Percentiles rank a stretch among this genome's conserved stretches.
phyloP scores from a whole-genome alignment of 768 basidiomycete genomes.

The Lactarius sanguifluus region DNA sequence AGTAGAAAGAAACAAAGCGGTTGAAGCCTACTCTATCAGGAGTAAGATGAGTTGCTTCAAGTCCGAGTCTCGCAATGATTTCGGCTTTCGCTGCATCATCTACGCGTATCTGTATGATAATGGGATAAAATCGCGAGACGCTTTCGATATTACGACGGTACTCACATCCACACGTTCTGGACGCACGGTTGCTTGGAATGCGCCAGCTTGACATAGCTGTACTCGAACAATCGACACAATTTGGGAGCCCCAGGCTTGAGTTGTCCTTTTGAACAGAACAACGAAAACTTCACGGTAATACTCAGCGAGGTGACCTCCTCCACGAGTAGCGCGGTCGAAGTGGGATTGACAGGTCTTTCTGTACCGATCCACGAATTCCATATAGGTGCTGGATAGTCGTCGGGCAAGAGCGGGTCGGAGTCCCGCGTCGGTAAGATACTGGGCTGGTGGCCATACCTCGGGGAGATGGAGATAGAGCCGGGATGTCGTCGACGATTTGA shows the following conservation, averaged over 20 bases:
- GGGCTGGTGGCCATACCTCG: background rate
- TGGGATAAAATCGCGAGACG: too few species aligned
- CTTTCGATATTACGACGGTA: background rate
- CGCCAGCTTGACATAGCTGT: background rate
- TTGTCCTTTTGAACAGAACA: background rate
- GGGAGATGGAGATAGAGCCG: constrained; percentile 12
- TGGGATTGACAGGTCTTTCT: background rate
- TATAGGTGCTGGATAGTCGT: background rate
- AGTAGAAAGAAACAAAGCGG: background rate
- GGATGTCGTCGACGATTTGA: background rate
- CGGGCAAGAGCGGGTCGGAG: constrained; percentile 2
- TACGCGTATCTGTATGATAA: constrained; percentile 9
- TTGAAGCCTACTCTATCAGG: background rate
- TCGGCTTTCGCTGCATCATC: background rate
- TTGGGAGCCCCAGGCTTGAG: background rate
- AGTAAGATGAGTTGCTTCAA: background rate
- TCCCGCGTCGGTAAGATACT: constrained; percentile 11
- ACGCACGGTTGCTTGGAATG: background rate
- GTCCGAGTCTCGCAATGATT: constrained; percentile 2
- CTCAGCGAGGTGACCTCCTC: background rate
- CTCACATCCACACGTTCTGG: constrained; percentile 2
- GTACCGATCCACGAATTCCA: background rate
- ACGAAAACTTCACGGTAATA: constrained; percentile 6
- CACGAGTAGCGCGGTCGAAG: background rate
- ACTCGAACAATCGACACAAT: background rate